Conservation (phyloP, 148 eudicot genomes). For the Chenopodium formosanum region DNA sequence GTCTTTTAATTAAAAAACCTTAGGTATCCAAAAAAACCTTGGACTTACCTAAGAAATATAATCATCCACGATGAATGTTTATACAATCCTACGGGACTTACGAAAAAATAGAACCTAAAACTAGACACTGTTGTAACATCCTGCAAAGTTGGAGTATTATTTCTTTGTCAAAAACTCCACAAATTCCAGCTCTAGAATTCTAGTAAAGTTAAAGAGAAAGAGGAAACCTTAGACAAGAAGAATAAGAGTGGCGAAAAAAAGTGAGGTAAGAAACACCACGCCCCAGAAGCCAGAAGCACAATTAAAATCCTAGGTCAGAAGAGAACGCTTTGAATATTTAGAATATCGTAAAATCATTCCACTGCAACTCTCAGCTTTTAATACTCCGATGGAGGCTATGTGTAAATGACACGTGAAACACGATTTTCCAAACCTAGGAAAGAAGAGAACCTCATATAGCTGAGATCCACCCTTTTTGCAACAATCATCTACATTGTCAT, state of each 20-base stretch:
- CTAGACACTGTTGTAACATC: not conserved
- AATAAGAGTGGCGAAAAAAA: not conserved
- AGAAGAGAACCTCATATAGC: not conserved
- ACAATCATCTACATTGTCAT: no score
- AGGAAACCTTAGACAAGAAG: not conserved
- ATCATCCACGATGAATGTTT: not conserved
- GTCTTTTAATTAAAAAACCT: no score
- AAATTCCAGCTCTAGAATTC: no score
- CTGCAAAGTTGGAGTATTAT: not conserved
- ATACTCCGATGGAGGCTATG: not conserved
- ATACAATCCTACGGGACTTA: not conserved
- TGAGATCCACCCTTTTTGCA: not conserved
- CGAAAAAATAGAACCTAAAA: not conserved
- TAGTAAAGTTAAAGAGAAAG: not conserved
- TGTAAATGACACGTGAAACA: not conserved
- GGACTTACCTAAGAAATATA: no score
- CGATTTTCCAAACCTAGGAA: not conserved
- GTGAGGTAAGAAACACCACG: not conserved
- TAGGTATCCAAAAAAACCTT: no score
- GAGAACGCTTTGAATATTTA: not conserved
- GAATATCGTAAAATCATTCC: not conserved
- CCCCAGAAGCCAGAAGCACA: not conserved
- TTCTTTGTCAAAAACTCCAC: not conserved
- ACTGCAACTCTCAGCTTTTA: not conserved
- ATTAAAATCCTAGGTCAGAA: not conserved